Percentiles rank a stretch among this genome's conserved stretches.
Evolutionary conservation across 192 early-diverging fungal species (phyloP).

Genomic region (Paraglomus occultum): DNA sequence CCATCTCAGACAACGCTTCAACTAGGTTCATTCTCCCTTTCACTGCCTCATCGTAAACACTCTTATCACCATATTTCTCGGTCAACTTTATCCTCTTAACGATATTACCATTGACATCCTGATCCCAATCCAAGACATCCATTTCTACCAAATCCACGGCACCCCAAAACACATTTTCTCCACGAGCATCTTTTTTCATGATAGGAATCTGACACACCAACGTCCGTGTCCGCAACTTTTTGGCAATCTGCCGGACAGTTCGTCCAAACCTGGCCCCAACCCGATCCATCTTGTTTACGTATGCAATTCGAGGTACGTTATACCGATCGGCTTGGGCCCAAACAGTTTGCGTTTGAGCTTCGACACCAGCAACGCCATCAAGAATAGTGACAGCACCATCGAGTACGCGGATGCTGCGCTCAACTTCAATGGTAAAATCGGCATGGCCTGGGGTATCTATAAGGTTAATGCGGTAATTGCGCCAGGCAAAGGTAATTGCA

Average conservation of each 20-base stretch:
- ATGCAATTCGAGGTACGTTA: conserved; percentile 75
- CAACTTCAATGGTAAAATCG: conserved; percentile 97
- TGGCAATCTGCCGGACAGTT: conserved; percentile 57
- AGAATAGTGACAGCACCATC: conserved; percentile 91
- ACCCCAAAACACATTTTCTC: conserved; percentile 49
- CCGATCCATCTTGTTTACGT: conserved; percentile 98
- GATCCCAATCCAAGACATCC: conserved; percentile 64
- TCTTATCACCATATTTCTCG: conserved; percentile 32
- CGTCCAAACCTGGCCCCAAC: conserved; percentile 67
- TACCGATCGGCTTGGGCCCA: conserved; percentile 88
- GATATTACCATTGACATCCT: conserved; percentile 45
- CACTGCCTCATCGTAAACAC: conserved; percentile 46
- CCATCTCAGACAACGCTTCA: conserved; percentile 79
- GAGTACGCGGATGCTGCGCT: conserved; percentile 86
- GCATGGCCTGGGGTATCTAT: conserved; percentile 98
- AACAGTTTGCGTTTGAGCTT: conserved; percentile 95
- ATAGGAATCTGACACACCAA: conserved; percentile 76
- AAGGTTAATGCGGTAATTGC: too few species aligned
- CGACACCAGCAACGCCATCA: conserved; percentile 95
- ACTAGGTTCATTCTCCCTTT: conserved; percentile 68
- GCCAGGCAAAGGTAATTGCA: too few species aligned
- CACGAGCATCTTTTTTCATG: conserved; percentile 38
- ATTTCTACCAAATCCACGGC: conserved; percentile 76
- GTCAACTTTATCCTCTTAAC: conserved; percentile 38
- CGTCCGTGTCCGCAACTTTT: conserved; percentile 58